phyloP scores from a whole-genome alignment of 108 stramenopile species.

The Cyclotella sp. region DNA sequence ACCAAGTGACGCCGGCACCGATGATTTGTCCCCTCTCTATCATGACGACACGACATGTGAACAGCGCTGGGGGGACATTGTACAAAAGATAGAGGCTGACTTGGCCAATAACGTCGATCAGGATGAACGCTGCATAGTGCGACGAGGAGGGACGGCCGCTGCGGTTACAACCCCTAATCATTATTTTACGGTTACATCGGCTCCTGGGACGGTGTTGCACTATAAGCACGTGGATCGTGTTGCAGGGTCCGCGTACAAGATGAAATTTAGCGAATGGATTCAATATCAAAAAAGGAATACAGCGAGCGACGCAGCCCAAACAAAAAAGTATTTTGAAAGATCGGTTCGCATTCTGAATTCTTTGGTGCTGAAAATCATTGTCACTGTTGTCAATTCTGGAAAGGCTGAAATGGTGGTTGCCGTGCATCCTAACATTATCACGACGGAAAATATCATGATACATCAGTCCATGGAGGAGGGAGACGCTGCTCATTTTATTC shows the following conservation, averaged over 20 bases:
- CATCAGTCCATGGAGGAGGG: background rate
- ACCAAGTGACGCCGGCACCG: no score
- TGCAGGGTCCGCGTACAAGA: no score
- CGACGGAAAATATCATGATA: slow-evolving; percentile 13
- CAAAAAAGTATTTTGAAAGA: background rate
- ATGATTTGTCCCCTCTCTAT: no score
- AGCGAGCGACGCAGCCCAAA: background rate
- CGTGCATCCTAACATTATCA: slow-evolving; percentile 3
- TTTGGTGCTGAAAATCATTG: slow-evolving; percentile 1
- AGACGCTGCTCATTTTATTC: slow-evolving; percentile 2
- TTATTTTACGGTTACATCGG: no score
- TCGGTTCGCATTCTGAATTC: background rate
- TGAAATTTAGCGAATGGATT: background rate
- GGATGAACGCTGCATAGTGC: no score
- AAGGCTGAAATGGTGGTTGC: slow-evolving; percentile 3
- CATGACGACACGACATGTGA: no score
- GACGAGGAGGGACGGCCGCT: no score
- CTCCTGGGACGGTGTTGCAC: background rate
- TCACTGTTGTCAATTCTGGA: background rate
- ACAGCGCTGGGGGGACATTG: no score
- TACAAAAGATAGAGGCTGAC: no score
- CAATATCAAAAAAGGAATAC: background rate
- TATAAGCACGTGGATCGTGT: no score
- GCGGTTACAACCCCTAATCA: no score
- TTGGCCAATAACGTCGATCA: no score